These are phyloP conservation scores for Gossypium gossypioides DNA, from an alignment of 441 rosid genomes.

Conservation along the genomic window DNA sequence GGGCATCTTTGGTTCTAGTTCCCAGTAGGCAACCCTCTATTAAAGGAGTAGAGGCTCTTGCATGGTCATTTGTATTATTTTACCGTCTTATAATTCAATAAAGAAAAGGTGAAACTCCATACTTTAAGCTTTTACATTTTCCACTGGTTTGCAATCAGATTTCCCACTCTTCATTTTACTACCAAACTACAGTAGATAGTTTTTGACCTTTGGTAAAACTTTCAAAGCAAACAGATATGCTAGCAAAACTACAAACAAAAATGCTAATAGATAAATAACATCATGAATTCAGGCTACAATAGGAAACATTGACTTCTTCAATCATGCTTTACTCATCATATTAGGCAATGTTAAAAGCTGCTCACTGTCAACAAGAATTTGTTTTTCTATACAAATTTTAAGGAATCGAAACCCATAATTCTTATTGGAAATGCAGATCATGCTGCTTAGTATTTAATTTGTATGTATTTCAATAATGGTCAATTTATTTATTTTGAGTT, in stretches of 20 bases:
- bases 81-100: background rate
- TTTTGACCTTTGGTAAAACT: background rate
- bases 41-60: background rate
- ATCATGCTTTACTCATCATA: background rate
- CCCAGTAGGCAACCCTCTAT: background rate
- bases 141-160: background rate
- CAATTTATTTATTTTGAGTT: too few relatives aligned
- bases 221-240: background rate
- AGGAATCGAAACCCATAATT: background rate
- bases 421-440: background rate
- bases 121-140: background rate
- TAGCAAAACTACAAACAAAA: background rate
- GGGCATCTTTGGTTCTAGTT: background rate
- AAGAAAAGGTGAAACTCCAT: background rate
- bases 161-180: background rate
- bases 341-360: background rate
- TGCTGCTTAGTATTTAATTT: background rate
- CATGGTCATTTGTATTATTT: background rate
- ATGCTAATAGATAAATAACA: background rate
- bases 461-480: background rate
- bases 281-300: background rate
- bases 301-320: background rate
- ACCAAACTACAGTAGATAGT: background rate
- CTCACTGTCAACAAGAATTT: background rate
- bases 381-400: background rate